Conservation (phyloP, 495 filamentous ascomycete species). For the Xylaria bambusicola region DNA sequence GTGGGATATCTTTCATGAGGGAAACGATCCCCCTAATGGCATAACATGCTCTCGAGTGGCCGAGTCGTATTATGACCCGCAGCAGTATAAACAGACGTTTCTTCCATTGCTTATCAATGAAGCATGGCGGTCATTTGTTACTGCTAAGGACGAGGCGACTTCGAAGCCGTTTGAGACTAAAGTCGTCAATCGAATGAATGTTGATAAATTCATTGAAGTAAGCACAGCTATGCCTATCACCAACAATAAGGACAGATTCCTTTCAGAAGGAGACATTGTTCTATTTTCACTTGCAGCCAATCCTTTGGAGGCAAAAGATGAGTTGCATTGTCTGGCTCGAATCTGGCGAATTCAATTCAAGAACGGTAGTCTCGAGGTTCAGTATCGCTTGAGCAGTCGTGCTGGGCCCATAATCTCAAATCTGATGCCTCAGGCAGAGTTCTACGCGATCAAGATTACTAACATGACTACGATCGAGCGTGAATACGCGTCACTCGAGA, state of each 20-base stretch:
- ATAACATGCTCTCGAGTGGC: conserved; percentile 73
- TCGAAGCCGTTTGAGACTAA: conserved; percentile 81
- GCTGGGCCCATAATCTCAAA: conserved; percentile 33
- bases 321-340: conserved; percentile 81
- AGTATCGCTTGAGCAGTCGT: conserved; percentile 69
- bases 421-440: conserved; percentile 57
- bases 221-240: conserved; percentile 72
- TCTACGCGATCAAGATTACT: conserved; percentile 76
- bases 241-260: conserved; percentile 67
- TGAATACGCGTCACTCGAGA: conserved; percentile 88
- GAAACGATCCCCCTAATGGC: conserved; percentile 77
- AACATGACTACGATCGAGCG: conserved; percentile 91
- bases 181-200: conserved; percentile 78
- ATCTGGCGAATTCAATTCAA: conserved; percentile 78
- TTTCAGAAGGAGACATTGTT: conserved; percentile 86
- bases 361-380: conserved; percentile 73
- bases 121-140: conserved; percentile 92
- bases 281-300: conserved; percentile 72
- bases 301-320: conserved; percentile 61
- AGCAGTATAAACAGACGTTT: conserved; percentile 85
- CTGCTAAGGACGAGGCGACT: conserved; percentile 79
- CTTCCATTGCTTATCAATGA: conserved; percentile 88
- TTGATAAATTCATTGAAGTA: conserved; percentile 91
- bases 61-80: conserved; percentile 70
- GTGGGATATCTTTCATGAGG: conserved; percentile 90